Percentiles rank a stretch among this genome's conserved stretches.
Evolutionary conservation across 1,284 basidiomycete genomes (phyloP).

Genomic region (Takashimella koratensis): DNA sequence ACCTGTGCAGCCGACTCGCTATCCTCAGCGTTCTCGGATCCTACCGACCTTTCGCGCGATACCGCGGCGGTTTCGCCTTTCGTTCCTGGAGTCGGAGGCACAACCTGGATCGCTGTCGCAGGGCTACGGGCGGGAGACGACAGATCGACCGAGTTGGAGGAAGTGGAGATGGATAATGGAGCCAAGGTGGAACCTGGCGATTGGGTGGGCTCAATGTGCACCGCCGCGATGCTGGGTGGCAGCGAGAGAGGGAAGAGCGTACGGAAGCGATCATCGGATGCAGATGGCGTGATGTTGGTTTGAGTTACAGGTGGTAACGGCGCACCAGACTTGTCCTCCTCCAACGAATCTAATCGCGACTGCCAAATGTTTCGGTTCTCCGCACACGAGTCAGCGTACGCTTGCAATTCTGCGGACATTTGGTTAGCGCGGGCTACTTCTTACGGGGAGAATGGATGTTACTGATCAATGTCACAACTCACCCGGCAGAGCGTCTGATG

Average conservation of each 20-base stretch:
- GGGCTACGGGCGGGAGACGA: not conserved
- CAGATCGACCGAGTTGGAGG: not conserved
- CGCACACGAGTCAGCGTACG: slow-evolving; percentile 61
- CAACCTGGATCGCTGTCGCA: not conserved
- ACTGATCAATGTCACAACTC: slow-evolving; percentile 5
- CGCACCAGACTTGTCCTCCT: slow-evolving; percentile 13
- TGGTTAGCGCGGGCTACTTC: no score
- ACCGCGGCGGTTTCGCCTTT: not conserved
- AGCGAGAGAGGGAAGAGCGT: slow-evolving; percentile 50
- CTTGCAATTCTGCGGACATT: slow-evolving; percentile 56
- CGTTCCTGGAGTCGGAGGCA: not conserved
- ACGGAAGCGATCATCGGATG: slow-evolving; percentile 43
- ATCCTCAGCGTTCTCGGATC: not conserved
- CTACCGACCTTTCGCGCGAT: not conserved
- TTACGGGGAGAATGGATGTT: no score
- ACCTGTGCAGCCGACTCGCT: not conserved
- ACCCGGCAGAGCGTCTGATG: slow-evolving; percentile 70
- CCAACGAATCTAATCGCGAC: slow-evolving; percentile 53
- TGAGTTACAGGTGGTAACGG: slow-evolving; percentile 3
- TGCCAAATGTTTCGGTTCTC: slow-evolving; percentile 66
- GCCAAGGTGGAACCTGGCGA: not conserved
- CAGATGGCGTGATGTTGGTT: slow-evolving; percentile 24
- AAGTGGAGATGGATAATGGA: no score
- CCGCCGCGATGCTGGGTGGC: slow-evolving; percentile 29
- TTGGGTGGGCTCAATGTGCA: not conserved